Conservation (phyloP, 2,329 filamentous ascomycete genomes). For the Trichoderma atrobrunneum region DNA sequence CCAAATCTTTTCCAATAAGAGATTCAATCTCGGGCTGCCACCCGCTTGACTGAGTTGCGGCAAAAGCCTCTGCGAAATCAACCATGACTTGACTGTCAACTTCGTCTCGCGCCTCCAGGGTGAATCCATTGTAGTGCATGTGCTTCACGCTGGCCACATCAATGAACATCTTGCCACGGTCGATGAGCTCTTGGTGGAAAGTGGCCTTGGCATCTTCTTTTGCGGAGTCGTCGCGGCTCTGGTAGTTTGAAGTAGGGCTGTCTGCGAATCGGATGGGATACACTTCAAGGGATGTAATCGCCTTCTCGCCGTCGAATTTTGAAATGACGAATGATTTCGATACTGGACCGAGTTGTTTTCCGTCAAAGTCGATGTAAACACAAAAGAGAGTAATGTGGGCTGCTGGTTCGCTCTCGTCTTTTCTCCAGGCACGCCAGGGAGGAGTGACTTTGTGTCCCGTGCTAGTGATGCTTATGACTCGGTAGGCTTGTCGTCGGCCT, state of each 20-base stretch:
- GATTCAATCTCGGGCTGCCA: background rate
- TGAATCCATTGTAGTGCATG: constrained; percentile 28
- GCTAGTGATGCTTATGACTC: constrained; percentile 21
- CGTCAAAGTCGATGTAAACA: constrained; percentile 34
- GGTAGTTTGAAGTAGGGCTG: background rate
- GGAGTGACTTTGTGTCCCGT: constrained; percentile 11
- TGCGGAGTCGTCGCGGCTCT: background rate
- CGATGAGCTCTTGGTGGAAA: constrained; percentile 22
- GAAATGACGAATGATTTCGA: constrained; percentile 24
- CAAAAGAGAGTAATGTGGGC: constrained; percentile 20
- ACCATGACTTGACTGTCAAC: constrained; percentile 19
- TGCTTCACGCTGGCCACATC: constrained; percentile 23
- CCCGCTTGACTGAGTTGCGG: background rate
- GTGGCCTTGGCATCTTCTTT: background rate
- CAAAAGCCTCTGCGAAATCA: constrained; percentile 18
- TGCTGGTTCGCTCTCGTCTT: background rate
- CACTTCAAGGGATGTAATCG: constrained; percentile 25
- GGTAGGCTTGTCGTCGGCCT: constrained; percentile 27
- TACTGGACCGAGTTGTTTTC: constrained; percentile 29
- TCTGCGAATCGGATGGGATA: constrained; percentile 27
- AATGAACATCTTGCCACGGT: constrained; percentile 25
- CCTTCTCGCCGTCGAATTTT: constrained; percentile 28
- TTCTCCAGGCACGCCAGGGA: background rate
- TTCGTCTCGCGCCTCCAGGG: constrained; percentile 4
- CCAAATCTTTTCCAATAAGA: background rate